These are phyloP conservation scores for Stephanodiscus minutulus DNA, from an alignment of 108 stramenopile species.

Conservation along the genomic window DNA sequence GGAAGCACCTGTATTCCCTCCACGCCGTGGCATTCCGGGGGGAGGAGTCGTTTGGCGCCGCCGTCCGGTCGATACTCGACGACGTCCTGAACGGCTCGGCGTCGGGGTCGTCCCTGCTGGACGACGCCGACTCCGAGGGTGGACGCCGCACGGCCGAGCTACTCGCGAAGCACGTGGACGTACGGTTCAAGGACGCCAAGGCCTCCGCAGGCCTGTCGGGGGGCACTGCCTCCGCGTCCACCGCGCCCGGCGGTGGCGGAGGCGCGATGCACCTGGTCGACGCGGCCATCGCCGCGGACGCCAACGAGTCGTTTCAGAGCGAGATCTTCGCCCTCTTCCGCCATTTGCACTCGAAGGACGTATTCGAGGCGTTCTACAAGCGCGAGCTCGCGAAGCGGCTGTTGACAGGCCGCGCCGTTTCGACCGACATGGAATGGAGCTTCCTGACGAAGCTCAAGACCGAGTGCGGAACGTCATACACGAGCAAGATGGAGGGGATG, in stretches of 20 bases:
- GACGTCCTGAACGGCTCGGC: slow-evolving; percentile 71
- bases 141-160: slow-evolving; percentile 81
- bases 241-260: slow-evolving; percentile 2
- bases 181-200: slow-evolving; percentile 67
- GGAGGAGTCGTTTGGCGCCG: slow-evolving; percentile 63
- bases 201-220: slow-evolving; percentile 7
- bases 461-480: slow-evolving; percentile 97
- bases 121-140: slow-evolving; percentile 34
- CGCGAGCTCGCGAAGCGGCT: slow-evolving; percentile 94
- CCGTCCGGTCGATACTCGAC: slow-evolving; percentile 86
- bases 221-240: background rate
- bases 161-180: slow-evolving; percentile 88
- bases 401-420: slow-evolving; percentile 83
- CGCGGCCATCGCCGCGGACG: slow-evolving; percentile 24
- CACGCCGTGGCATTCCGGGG: slow-evolving; percentile 62
- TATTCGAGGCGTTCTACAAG: slow-evolving; percentile 98
- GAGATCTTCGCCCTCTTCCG: slow-evolving; percentile 85
- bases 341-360: slow-evolving; percentile 91
- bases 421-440: slow-evolving; percentile 87
- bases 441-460: slow-evolving; percentile 94
- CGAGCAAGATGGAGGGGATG: slow-evolving; percentile 99
- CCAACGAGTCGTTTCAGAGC: slow-evolving; percentile 48
- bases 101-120: slow-evolving; percentile 15
- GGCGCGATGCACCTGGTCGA: background rate
- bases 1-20: slow-evolving; percentile 59